Base-by-base conservation (phyloP, 805 yeast species). In the Blastobotrys terrestris region DNA sequence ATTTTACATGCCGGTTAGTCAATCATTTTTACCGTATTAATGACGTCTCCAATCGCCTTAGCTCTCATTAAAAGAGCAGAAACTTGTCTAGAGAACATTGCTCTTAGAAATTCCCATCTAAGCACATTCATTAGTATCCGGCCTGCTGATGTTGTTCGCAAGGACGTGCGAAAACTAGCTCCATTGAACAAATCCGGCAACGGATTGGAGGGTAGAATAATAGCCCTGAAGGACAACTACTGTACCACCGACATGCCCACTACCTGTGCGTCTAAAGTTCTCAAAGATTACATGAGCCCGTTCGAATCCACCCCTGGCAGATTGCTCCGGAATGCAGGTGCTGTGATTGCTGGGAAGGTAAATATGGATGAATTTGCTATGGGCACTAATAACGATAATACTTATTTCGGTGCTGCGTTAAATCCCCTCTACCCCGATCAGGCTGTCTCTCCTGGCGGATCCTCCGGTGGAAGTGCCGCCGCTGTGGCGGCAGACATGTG, bases 361-460 rank as follows among this genome's bases (percentile, higher is more conserved):
- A 94, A 92, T 60, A 73, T 94, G 79, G 99, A 94, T 70, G 97
- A 94, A 70, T 94, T 94, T 72, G 99, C 96, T 2, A 94, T 94
- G 99, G 99, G 99, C 8, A 67, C 69, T 15, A 66, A 70, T 51
- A 73, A 70, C 49, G 61, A 62, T 3, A 63, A 64, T 55, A 63
- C 73, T 6, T 52, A 55, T 26, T 70, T 57, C 51, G 72, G 70
- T 11, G 65, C 61, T 8, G 62, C 65, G 5, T 44, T 59, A 26
- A 74, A 73, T 56, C 83, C 85, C 1, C 59, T 73, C 6, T 79
- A 65, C 53, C 67, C 69, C 0, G 58, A 61, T 15, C 67, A 67
- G 16, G 66, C 67, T 48, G 67, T 77, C 41, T 69, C 80, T 1
- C 75, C 85, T 2, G 99, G 99, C 11, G 99, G 99, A 0, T 90